Evolutionary conservation across 1,139 yeast genomes (phyloP).

Genomic region (Nakaseomyces nivariensis): DNA sequence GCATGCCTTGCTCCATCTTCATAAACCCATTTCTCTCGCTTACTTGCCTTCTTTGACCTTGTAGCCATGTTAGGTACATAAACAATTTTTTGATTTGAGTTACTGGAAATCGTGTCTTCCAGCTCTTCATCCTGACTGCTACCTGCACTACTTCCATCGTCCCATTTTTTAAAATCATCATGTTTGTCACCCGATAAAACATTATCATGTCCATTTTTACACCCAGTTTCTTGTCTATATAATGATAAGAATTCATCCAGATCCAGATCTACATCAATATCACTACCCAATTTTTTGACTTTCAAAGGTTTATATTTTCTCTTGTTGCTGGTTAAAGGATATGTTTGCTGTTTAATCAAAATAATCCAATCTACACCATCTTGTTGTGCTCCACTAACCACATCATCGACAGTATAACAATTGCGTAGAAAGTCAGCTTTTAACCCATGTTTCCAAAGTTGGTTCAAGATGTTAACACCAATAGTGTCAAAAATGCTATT

Average conservation of each 20-base stretch:
- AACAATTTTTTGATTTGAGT: slow-evolving; percentile 46
- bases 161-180: slow-evolving; percentile 21
- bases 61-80: slow-evolving; percentile 63
- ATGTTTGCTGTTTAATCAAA: slow-evolving; percentile 52
- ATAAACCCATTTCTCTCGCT: slow-evolving; percentile 69
- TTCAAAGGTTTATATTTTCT: slow-evolving; percentile 65
- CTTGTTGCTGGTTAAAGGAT: slow-evolving; percentile 29
- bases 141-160: slow-evolving; percentile 24
- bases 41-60: slow-evolving; percentile 58
- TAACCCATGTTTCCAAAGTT: slow-evolving; percentile 62
- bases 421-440: slow-evolving; percentile 57
- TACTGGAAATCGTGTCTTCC: slow-evolving; percentile 18
- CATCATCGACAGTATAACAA: slow-evolving; percentile 55
- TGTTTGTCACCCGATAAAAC: slow-evolving; percentile 13
- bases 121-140: slow-evolving; percentile 27
- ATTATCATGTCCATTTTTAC: slow-evolving; percentile 10
- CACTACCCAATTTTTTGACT: slow-evolving; percentile 50
- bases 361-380: slow-evolving; percentile 74
- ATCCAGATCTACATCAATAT: slow-evolving; percentile 61
- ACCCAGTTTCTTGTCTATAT: slow-evolving; percentile 35
- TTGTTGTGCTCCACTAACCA: slow-evolving; percentile 48
- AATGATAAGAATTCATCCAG: slow-evolving; percentile 50
- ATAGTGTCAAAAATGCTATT: slow-evolving; percentile 40
- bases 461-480: slow-evolving; percentile 53
- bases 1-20: slow-evolving; percentile 66